Percentiles rank a stretch among this genome's conserved stretches.
Evolutionary conservation across 129 eudicot genomes (phyloP).

Genomic region (Flaveria brownii): DNA sequence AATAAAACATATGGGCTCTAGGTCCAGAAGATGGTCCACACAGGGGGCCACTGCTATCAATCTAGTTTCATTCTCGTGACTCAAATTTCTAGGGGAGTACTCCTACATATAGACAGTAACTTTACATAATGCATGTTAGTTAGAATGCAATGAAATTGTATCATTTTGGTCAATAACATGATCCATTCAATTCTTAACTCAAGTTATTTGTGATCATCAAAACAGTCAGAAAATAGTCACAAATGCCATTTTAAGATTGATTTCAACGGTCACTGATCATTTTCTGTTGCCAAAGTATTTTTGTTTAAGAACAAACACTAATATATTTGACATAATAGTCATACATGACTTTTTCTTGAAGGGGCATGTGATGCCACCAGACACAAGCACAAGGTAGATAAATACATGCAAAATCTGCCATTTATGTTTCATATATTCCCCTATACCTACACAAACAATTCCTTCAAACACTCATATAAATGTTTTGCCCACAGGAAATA

Average conservation of each 20-base stretch:
- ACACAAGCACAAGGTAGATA: constrained; percentile 47
- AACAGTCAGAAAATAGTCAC: neutral
- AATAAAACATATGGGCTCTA: constrained; percentile 45
- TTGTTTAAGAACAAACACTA: neutral
- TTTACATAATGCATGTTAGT: constrained; percentile 23
- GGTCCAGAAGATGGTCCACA: constrained; percentile 41
- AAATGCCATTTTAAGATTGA: too few species aligned
- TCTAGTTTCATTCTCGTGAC: constrained; percentile 31
- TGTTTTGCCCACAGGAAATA: constrained; percentile 33
- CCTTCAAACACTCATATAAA: constrained; percentile 20
- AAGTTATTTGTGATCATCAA: neutral
- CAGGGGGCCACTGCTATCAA: constrained; percentile 36
- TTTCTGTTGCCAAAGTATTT: too few species aligned
- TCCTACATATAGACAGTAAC: constrained; percentile 24
- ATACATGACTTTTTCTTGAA: neutral
- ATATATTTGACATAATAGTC: constrained; percentile 7
- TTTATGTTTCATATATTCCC: constrained; percentile 28
- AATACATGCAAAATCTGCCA: constrained; percentile 39
- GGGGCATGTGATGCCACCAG: constrained; percentile 30
- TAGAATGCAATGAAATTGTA: constrained; percentile 3
- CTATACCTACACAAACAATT: constrained; percentile 27
- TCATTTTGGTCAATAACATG: neutral
- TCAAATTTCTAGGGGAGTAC: constrained; percentile 25
- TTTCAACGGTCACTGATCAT: too few species aligned
- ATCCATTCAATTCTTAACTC: neutral